These are phyloP conservation scores for Tuber brumale DNA, from an alignment of 495 filamentous ascomycete genomes.

Conservation along the genomic window DNA sequence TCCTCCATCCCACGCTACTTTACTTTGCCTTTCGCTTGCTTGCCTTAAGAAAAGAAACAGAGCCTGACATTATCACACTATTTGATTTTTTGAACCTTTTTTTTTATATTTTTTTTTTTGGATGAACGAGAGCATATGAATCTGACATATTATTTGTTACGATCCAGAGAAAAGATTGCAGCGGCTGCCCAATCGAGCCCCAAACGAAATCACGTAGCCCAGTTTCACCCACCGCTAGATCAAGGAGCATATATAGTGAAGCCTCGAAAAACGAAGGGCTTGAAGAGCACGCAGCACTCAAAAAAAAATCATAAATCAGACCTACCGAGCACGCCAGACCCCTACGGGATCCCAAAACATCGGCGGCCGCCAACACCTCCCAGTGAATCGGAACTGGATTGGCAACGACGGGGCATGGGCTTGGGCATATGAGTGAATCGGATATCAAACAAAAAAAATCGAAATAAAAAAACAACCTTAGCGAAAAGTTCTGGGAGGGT, in stretches of 20 bases:
- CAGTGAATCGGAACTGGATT: conserved; percentile 37
- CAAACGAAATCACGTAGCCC: conserved; percentile 31
- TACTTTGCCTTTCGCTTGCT: background rate
- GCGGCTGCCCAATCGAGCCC: conserved; percentile 32
- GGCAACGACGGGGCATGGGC: conserved; percentile 35
- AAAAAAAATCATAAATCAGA: conserved; percentile 20
- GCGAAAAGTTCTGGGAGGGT: conserved; percentile 4
- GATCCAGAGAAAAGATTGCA: conserved; percentile 36
- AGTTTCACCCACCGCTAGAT: conserved; percentile 30
- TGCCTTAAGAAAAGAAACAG: background rate
- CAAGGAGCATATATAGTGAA: conserved; percentile 34
- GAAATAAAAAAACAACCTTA: conserved; percentile 15
- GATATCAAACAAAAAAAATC: conserved; percentile 8
- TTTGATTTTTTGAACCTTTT: background rate
- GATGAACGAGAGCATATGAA: conserved; percentile 4
- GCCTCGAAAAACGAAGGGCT: conserved; percentile 28
- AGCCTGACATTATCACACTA: background rate
- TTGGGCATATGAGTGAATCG: conserved; percentile 33
- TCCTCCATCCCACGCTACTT: conserved; percentile 6
- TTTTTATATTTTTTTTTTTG: background rate
- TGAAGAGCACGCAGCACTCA: conserved; percentile 20
- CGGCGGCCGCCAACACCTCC: conserved; percentile 39
- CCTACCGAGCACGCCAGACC: conserved; percentile 23
- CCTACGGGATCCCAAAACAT: conserved; percentile 37
- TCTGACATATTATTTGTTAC: conserved; percentile 6